Conservation (phyloP, 1,284 basidiomycete species). For the Abortiporus biennis region DNA sequence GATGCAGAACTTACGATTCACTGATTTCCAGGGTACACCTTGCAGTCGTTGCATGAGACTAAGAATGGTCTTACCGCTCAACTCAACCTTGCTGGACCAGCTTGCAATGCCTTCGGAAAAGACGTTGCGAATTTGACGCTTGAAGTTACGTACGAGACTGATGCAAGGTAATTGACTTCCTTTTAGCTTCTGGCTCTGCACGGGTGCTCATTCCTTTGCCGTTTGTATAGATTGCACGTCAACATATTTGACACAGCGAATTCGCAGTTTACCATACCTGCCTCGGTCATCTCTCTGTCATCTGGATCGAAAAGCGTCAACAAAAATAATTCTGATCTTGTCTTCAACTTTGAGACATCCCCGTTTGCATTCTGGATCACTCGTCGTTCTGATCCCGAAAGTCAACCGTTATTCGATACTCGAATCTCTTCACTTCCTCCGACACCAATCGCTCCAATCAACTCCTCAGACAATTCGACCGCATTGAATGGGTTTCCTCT, state of each 20-base stretch:
- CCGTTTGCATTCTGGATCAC: slow-evolving; percentile 81
- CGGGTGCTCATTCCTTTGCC: slow-evolving; percentile 11
- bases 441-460: slow-evolving; percentile 46
- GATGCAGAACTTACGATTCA: neutral
- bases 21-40: slow-evolving; percentile 31
- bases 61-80: slow-evolving; percentile 48
- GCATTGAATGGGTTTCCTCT: slow-evolving; percentile 54
- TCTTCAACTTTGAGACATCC: slow-evolving; percentile 60
- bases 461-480: slow-evolving; percentile 39
- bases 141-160: slow-evolving; percentile 59
- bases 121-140: slow-evolving; percentile 63
- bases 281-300: slow-evolving; percentile 48
- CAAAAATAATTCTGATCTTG: slow-evolving; percentile 42
- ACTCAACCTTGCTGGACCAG: slow-evolving; percentile 48
- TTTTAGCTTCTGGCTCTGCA: slow-evolving; percentile 2
- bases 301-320: slow-evolving; percentile 27
- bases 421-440: slow-evolving; percentile 48
- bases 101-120: slow-evolving; percentile 69
- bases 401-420: slow-evolving; percentile 69
- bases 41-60: slow-evolving; percentile 39
- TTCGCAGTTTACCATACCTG: slow-evolving; percentile 65
- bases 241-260: slow-evolving; percentile 67
- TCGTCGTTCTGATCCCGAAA: slow-evolving; percentile 51
- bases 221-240: slow-evolving; percentile 56
- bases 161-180: slow-evolving; percentile 34